These are phyloP conservation scores for Candida lessepsii DNA, from an alignment of 805 yeast genomes.

Conservation along the genomic window DNA sequence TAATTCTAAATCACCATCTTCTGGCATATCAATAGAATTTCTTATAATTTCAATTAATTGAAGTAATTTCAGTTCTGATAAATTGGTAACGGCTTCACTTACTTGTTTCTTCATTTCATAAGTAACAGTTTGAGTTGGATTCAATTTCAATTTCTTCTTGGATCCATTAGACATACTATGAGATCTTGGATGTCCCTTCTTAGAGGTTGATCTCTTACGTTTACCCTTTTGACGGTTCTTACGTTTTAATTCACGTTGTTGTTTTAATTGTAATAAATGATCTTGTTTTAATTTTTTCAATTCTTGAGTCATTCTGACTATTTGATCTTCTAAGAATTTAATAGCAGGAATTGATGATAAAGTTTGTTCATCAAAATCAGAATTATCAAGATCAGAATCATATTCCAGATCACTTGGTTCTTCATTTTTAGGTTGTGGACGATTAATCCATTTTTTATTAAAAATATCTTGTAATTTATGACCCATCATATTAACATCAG, in stretches of 20 bases:
- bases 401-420: conserved; percentile 26
- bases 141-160: conserved; percentile 20
- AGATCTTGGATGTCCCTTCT: conserved; percentile 6
- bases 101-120: conserved; percentile 96
- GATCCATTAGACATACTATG: conserved; percentile 19
- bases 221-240: conserved; percentile 28
- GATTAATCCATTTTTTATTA: conserved; percentile 81
- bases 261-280: conserved; percentile 64
- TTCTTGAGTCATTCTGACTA: conserved; percentile 81
- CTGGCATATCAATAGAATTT: conserved; percentile 55
- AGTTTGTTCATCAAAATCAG: conserved; percentile 52
- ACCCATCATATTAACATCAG: conserved; percentile 95
- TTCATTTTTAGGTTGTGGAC: conserved; percentile 61
- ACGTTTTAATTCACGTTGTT: conserved; percentile 56
- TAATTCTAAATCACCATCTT: conserved; percentile 88
- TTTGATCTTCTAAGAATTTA: conserved; percentile 81
- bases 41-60: conserved; percentile 83
- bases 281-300: conserved; percentile 78
- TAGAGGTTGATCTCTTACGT: conserved; percentile 11
- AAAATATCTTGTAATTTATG: conserved; percentile 84
- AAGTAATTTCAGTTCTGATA: conserved; percentile 76
- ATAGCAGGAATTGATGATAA: conserved; percentile 84
- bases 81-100: conserved; percentile 75
- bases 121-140: conserved; percentile 52
- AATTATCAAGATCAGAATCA: conserved; percentile 57